phyloP scores from a whole-genome alignment of 805 yeast species.

The Hemisphaericaspora nanyangensis region DNA sequence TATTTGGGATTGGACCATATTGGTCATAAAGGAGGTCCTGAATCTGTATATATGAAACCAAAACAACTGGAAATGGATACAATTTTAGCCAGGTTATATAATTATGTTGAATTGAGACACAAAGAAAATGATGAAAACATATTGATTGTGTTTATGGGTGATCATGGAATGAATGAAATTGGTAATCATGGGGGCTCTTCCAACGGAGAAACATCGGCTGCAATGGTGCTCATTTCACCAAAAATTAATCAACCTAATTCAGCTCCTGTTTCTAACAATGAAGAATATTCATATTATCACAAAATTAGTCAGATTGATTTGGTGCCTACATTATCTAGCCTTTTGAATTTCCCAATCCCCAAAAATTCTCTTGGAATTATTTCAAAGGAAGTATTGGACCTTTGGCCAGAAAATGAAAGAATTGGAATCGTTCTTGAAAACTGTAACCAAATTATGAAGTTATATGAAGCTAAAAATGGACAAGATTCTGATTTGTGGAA shows the following conservation, averaged over 20 bases:
- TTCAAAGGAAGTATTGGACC: conserved; percentile 50
- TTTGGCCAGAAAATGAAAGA: conserved; percentile 43
- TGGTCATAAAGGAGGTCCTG: conserved; percentile 96
- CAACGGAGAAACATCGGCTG: conserved; percentile 87
- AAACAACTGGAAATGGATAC: conserved; percentile 87
- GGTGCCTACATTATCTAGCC: conserved; percentile 63
- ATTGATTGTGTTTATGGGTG: conserved; percentile 76
- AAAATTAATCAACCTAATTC: conserved; percentile 25
- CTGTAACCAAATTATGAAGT: conserved; percentile 49
- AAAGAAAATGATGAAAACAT: conserved; percentile 34
- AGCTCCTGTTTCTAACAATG: conserved; percentile 37
- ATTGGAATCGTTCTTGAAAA: conserved; percentile 47
- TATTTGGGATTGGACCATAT: conserved; percentile 94
- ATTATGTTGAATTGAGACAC: conserved; percentile 12
- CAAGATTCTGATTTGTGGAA: conserved; percentile 5
- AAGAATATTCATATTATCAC: conserved; percentile 50
- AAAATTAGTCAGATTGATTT: conserved; percentile 64
- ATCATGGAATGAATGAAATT: conserved; percentile 93
- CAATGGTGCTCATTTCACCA: conserved; percentile 64
- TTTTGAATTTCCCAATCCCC: conserved; percentile 66
- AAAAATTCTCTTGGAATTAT: conserved; percentile 71
- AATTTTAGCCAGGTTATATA: conserved; percentile 52
- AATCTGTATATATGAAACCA: conserved; percentile 69
- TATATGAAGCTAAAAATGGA: conserved; percentile 40
- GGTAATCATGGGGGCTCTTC: conserved; percentile 98